These are phyloP conservation scores for Rosa multiflora DNA, from an alignment of 306 rosid species.

Conservation along the genomic window DNA sequence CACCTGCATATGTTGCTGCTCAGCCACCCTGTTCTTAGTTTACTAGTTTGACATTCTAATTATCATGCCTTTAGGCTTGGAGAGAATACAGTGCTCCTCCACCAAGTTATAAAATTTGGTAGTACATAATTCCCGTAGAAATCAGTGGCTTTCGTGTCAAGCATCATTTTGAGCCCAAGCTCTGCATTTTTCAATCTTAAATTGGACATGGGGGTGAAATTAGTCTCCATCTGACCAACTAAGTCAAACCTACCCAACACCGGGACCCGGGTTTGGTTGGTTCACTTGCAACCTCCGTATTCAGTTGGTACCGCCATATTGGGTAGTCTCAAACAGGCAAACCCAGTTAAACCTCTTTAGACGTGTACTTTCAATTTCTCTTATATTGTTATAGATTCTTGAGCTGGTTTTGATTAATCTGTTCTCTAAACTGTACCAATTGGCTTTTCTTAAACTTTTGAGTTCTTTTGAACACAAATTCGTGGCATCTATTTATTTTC, in stretches of 20 bases:
- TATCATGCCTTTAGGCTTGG: not conserved
- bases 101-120: not conserved
- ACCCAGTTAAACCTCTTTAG: not conserved
- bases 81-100: not conserved
- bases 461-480: not conserved
- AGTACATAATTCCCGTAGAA: not conserved
- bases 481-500: not conserved
- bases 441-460: not conserved
- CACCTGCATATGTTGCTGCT: not conserved
- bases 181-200: not conserved
- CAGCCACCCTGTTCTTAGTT: not conserved
- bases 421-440: not conserved
- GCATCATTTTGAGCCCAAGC: not conserved
- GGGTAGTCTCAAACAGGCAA: not conserved
- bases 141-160: not conserved
- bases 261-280: not conserved
- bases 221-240: not conserved
- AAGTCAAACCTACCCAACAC: not conserved
- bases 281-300: not conserved
- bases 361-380: not conserved
- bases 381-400: not conserved
- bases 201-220: not conserved
- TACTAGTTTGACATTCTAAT: not conserved
- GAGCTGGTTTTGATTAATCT: not conserved
- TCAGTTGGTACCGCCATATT: not conserved